These are phyloP conservation scores for Solanum rostratum DNA, from an alignment of 257 asterid genomes.

Conservation along the genomic window DNA sequence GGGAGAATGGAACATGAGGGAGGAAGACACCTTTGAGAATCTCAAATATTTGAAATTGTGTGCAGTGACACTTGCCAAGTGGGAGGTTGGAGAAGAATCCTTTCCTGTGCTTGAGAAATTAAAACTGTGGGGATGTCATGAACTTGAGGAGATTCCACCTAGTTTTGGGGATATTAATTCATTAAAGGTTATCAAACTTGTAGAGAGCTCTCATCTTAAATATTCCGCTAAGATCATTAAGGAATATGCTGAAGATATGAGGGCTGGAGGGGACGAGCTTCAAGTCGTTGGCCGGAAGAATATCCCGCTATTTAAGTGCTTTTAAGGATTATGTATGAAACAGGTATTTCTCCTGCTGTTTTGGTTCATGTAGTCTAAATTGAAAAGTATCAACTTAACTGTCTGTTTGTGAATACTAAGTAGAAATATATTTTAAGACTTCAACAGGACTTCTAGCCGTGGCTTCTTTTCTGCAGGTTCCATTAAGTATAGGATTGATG, in stretches of 20 bases:
- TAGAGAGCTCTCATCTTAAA: rapidly evolving
- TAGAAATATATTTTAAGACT: no score
- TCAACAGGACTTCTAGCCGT: no score
- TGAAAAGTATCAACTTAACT: background rate
- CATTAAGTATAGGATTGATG: no score
- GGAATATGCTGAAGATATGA: background rate
- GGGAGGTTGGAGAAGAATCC: background rate
- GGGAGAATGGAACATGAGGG: background rate
- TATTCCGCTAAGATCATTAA: background rate
- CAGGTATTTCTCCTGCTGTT: background rate
- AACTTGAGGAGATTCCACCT: background rate
- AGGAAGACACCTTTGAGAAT: background rate
- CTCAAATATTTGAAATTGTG: background rate
- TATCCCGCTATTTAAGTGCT: no score
- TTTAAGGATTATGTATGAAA: no score
- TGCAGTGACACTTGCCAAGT: background rate
- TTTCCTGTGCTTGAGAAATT: background rate
- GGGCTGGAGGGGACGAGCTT: background rate
- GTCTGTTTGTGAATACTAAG: background rate
- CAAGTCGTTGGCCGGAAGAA: no score
- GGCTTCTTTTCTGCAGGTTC: no score
- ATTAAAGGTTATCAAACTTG: background rate
- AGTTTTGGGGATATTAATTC: background rate
- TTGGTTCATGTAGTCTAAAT: background rate
- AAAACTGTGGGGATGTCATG: rapidly evolving